Conservation (phyloP, 2,329 filamentous ascomycete genomes). For the Coniochaeta hoffmannii region DNA sequence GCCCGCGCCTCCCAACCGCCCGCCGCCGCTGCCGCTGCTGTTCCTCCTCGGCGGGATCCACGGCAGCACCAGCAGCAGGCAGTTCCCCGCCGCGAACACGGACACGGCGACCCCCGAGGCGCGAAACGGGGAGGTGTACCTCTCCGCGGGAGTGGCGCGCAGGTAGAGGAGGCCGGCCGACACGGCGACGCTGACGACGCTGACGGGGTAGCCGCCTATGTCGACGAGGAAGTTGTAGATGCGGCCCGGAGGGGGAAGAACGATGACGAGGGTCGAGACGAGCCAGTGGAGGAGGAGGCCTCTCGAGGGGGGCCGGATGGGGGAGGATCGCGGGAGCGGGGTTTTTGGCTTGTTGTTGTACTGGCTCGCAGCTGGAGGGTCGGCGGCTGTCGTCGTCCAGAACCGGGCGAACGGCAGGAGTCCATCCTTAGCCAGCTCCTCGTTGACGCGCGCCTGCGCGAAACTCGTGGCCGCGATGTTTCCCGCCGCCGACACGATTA, state of each 20-base stretch:
- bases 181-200: conserved; percentile 24
- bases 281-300: conserved; percentile 51
- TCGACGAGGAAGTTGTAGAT: conserved; percentile 31
- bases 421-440: conserved; percentile 38
- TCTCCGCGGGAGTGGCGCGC: conserved; percentile 13
- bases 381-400: conserved; percentile 17
- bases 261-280: conserved; percentile 48
- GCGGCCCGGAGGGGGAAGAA: conserved; percentile 37
- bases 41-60: conserved; percentile 24
- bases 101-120: conserved; percentile 20
- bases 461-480: conserved; percentile 42
- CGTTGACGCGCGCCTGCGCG: conserved; percentile 38
- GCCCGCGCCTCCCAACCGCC: too few relatives aligned
- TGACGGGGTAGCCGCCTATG: conserved; percentile 29
- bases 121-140: conserved; percentile 21
- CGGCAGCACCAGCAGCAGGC: conserved; percentile 24
- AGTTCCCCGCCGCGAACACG: conserved; percentile 24
- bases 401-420: conserved; percentile 33
- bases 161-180: conserved; percentile 25
- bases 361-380: conserved; percentile 4
- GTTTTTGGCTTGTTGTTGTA: background rate
- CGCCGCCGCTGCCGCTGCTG: too few relatives aligned
- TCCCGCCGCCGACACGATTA: conserved; percentile 37
- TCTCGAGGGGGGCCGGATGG: conserved; percentile 14
- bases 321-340: background rate